These are phyloP conservation scores for Epichloe sp. DNA, from an alignment of 2,329 filamentous ascomycete species.

Conservation along the genomic window DNA sequence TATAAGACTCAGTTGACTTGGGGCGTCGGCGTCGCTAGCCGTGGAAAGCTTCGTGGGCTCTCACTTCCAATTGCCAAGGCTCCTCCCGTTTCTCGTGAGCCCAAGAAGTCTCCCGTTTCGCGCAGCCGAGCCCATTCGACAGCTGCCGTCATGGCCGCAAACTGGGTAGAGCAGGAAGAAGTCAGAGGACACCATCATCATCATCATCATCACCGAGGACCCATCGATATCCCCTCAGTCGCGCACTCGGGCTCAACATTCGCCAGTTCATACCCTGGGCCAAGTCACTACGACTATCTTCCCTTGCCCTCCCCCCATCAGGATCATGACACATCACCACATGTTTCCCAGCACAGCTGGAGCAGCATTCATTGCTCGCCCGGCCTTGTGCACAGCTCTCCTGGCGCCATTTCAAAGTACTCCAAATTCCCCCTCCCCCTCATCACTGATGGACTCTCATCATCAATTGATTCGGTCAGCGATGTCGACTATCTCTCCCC, in stretches of 20 bases:
- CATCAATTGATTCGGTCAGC: conserved; percentile 45
- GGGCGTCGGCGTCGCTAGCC: conserved; percentile 89
- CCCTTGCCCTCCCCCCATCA: conserved; percentile 29
- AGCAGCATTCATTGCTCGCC: conserved; percentile 33
- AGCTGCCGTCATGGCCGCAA: conserved; percentile 17
- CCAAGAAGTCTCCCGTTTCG: conserved; percentile 32
- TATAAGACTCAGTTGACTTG: conserved; percentile 96
- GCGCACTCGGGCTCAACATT: conserved; percentile 29
- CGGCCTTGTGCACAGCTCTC: conserved; percentile 20
- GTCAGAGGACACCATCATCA: conserved; percentile 12
- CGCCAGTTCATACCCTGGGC: conserved; percentile 23
- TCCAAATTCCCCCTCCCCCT: conserved; percentile 33
- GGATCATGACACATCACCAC: conserved; percentile 27
- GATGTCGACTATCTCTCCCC: conserved; percentile 52
- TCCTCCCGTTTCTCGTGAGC: conserved; percentile 36
- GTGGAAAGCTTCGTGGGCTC: conserved; percentile 83
- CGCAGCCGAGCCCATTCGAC: conserved; percentile 34
- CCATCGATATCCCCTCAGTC: conserved; percentile 23
- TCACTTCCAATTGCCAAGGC: conserved; percentile 58
- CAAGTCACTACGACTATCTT: conserved; percentile 32
- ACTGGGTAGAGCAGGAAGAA: conserved; percentile 21
- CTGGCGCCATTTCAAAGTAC: conserved; percentile 25
- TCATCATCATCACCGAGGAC: conserved; percentile 11
- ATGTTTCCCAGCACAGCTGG: conserved; percentile 31
- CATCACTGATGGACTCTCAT: conserved; percentile 36